Evolutionary conservation across 371 early-diverging fungal species (phyloP), one percentile per base, ranked within the genome.

Genomic region (Apophysomyces trapeziformis): DNA sequence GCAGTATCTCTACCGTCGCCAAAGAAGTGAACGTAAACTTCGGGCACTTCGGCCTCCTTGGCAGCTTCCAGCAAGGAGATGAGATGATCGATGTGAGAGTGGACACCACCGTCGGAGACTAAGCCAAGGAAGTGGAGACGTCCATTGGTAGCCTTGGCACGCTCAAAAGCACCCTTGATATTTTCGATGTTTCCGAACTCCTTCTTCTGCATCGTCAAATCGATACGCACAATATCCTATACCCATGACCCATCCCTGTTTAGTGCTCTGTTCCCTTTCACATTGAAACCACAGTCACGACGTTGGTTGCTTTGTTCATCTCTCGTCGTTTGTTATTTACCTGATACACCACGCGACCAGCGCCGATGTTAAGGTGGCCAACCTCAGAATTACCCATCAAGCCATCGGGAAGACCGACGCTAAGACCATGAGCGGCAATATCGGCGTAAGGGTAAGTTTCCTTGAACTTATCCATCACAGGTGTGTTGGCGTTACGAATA

Each of bases 371-470:
- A 79, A 99, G 82, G 75, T 99, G 99, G 13, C 99, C 99, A 46
- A 99, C 99, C 85, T 99, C 99, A 57, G 97, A 96, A 88, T 99
- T 99, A 64, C 99, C 99, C 99, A 99, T 99, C 65, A 95, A 86
- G 8, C 96, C 98, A 45, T 96, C 97, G 18, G 98, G 97, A 38
- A 99, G 87, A 67, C 99, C 99, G 39, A 99, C 99, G 47, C 93
- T 87, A 38, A 92, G 87, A 58, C 99, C 99, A 78, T 99, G 98
- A 11, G 99, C 99, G 60, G 88, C 89, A 57, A 99, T 84, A 41
- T 85, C 80, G 41, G 88, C 87, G 77, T 80, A 92, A 46, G 91
- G 89, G 69, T 92, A 89, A n/a, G 82, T 80, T 69, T 87, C 79
- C 69, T 87, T 89, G 11, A 99, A 82, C 46, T 77, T 83, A 75